These are phyloP conservation scores for Amanita phalloides DNA, from an alignment of 768 basidiomycete genomes.

Conservation along the genomic window DNA sequence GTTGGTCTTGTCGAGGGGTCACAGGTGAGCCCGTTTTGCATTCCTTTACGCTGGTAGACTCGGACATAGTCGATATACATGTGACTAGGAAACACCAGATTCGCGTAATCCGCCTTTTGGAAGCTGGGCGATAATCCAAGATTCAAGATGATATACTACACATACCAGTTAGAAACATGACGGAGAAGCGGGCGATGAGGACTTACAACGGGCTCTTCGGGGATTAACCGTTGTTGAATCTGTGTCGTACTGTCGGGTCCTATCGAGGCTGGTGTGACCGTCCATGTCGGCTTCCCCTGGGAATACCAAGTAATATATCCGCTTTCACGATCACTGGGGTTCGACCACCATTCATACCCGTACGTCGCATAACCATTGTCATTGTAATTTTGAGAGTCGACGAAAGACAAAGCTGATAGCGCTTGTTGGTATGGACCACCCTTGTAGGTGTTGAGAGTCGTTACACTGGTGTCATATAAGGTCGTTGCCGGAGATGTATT, in stretches of 20 bases:
- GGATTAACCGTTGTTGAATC: constrained; percentile 60
- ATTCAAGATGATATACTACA: constrained; percentile 76
- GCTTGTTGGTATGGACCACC: constrained; percentile 74
- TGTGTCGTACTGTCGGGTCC: constrained; percentile 49
- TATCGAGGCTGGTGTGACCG: constrained; percentile 50
- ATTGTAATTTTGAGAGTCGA: constrained; percentile 46
- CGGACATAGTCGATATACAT: constrained; percentile 90
- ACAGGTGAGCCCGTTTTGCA: constrained; percentile 65
- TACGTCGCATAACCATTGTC: constrained; percentile 47
- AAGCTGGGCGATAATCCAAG: constrained; percentile 73
- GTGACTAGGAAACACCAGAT: constrained; percentile 65
- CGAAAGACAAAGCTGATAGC: constrained; percentile 47
- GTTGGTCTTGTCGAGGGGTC: constrained; percentile 75
- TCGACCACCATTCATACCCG: constrained; percentile 74
- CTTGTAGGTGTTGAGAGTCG: constrained; percentile 53
- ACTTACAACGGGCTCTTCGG: constrained; percentile 91
- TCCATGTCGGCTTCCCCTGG: constrained; percentile 62
- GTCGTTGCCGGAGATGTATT: constrained; percentile 39
- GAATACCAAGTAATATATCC: constrained; percentile 84
- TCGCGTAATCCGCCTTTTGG: constrained; percentile 58
- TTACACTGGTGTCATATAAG: constrained; percentile 39
- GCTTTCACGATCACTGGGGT: constrained; percentile 51
- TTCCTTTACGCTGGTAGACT: constrained; percentile 70
- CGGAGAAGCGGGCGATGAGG: constrained; percentile 3
- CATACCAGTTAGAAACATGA: constrained; percentile 5